Conservation (phyloP, 208 protist species). For the Trypanosoma cruzi region DNA sequence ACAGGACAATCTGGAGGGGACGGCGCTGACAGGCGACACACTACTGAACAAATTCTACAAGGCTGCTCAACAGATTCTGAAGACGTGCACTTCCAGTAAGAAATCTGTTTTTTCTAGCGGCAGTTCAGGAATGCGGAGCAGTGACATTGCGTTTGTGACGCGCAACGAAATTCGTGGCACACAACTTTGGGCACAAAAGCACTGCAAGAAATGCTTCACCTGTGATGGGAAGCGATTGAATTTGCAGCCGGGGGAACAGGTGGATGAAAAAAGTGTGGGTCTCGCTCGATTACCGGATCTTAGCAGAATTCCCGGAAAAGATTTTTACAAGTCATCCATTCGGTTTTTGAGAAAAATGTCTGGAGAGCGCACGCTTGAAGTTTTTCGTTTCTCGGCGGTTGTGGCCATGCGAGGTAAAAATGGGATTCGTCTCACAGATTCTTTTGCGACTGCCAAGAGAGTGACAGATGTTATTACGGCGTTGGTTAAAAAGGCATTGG, state of each 20-base stretch:
- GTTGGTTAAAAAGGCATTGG: constrained; percentile 24
- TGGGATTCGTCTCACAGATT: constrained; percentile 24
- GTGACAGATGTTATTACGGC: constrained; percentile 27
- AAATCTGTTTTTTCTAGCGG: constrained; percentile 18
- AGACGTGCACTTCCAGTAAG: constrained; percentile 25
- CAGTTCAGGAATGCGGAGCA: constrained; percentile 29
- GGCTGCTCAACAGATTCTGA: constrained; percentile 14
- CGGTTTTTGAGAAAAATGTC: constrained; percentile 28
- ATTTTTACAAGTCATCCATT: constrained; percentile 29
- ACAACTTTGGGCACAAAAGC: constrained; percentile 38
- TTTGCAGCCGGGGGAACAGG: constrained; percentile 33
- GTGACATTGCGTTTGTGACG: constrained; percentile 39
- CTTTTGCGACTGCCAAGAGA: constrained; percentile 15
- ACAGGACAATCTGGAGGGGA: constrained; percentile 24
- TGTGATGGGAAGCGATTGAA: constrained; percentile 32
- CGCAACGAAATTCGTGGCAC: constrained; percentile 49
- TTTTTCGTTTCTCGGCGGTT: constrained; percentile 37
- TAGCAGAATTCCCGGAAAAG: constrained; percentile 38
- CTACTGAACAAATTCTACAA: constrained; percentile 37
- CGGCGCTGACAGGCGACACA: neutral
- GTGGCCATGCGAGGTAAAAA: constrained; percentile 25
- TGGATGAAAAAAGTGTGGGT: constrained; percentile 31
- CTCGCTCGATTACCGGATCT: constrained; percentile 41
- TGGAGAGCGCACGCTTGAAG: constrained; percentile 37
- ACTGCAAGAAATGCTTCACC: constrained; percentile 32